Evolutionary conservation across 768 basidiomycete genomes (phyloP).

Genomic region (Amyloporia xantha): DNA sequence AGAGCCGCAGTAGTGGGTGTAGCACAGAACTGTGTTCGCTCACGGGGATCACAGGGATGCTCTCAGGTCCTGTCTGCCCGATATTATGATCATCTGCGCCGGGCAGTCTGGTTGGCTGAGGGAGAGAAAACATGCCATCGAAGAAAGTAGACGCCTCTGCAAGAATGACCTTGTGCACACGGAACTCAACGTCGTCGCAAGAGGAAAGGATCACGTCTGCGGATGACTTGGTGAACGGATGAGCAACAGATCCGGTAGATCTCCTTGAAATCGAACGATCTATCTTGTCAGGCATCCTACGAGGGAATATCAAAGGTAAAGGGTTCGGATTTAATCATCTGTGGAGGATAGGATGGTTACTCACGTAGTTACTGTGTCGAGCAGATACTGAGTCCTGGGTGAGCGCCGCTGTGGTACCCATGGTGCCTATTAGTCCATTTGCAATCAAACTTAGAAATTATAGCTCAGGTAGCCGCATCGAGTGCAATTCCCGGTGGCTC

Average conservation of each 20-base stretch:
- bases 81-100: background rate
- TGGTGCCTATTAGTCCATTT: too few species aligned
- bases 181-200: constrained; percentile 40
- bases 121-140: constrained; percentile 40
- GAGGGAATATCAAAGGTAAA: too few species aligned
- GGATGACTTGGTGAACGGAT: constrained; percentile 2
- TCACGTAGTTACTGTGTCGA: too few species aligned
- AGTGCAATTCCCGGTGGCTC: too few species aligned
- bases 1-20: constrained; percentile 12
- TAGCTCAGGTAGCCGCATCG: too few species aligned
- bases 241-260: constrained; percentile 15
- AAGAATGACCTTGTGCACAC: constrained; percentile 28
- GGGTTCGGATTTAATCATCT: too few species aligned
- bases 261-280: too few species aligned
- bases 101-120: constrained; percentile 35
- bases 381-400: too few species aligned
- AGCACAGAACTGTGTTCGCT: constrained; percentile 3
- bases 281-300: too few species aligned
- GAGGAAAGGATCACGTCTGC: constrained; percentile 47
- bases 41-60: background rate
- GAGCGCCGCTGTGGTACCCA: too few species aligned
- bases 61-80: background rate
- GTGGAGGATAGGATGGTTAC: too few species aligned
- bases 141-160: constrained; percentile 30
- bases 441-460: too few species aligned